Evolutionary conservation across 441 rosid genomes (phyloP).

Genomic region (Populus hybrid): DNA sequence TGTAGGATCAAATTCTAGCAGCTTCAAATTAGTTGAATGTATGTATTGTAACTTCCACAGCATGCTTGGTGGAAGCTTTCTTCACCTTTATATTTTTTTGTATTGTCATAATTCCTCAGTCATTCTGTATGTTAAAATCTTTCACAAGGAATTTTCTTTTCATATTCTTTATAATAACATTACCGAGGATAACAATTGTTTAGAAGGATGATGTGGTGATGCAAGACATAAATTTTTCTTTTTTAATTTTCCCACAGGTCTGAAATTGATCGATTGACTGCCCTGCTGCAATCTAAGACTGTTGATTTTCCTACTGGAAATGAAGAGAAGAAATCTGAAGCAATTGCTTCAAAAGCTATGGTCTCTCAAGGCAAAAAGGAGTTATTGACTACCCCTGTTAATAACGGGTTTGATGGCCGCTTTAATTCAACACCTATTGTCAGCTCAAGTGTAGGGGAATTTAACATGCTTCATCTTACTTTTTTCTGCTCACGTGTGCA

Average conservation of each 20-base stretch:
- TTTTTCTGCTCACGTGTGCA: background rate
- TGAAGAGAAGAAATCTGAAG: constrained; percentile 47
- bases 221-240: background rate
- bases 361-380: constrained; percentile 33
- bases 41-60: background rate
- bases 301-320: constrained; percentile 37
- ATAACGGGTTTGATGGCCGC: constrained; percentile 37
- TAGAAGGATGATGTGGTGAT: background rate
- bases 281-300: constrained; percentile 64
- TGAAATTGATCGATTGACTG: constrained; percentile 78
- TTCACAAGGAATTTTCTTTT: background rate
- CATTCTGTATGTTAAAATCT: background rate
- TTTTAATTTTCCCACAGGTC: constrained; percentile 43
- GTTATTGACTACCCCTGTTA: constrained; percentile 27
- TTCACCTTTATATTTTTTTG: background rate
- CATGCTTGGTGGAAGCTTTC: background rate
- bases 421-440: constrained; percentile 44
- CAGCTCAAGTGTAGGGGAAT: constrained; percentile 43
- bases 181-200: background rate
- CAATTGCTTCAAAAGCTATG: constrained; percentile 25
- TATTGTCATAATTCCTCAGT: background rate
- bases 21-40: background rate
- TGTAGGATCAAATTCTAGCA: background rate
- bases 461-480: constrained; percentile 1
- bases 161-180: background rate